Evolutionary conservation across 768 basidiomycete species (phyloP).

Genomic region (Leccinum boreale): DNA sequence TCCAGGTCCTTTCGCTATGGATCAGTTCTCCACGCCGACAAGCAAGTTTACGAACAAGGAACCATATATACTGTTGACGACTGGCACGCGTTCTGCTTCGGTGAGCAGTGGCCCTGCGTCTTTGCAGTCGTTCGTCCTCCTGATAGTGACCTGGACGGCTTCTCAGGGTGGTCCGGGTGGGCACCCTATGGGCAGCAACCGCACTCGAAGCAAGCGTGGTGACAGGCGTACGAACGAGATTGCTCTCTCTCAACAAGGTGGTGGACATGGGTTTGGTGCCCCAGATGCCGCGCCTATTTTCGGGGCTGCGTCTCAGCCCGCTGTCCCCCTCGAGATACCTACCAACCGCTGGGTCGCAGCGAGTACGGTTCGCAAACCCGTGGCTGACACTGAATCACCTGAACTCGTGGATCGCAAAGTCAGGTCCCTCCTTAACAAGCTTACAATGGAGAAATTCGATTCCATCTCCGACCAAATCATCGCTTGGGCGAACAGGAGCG

Average conservation of each 20-base stretch:
- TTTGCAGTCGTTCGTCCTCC: conserved; percentile 53
- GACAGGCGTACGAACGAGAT: conserved; percentile 34
- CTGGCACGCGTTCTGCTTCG: conserved; percentile 49
- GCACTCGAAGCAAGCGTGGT: too few species aligned
- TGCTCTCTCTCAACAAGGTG: conserved; percentile 33
- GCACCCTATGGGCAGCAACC: too few species aligned
- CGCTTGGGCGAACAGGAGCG: conserved; percentile 90
- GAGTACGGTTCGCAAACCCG: too few species aligned
- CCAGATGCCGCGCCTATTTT: conserved; percentile 28
- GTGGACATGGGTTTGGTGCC: conserved; percentile 55
- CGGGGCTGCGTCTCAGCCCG: conserved; percentile 52
- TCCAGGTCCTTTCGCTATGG: conserved; percentile 48
- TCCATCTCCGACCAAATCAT: conserved; percentile 95
- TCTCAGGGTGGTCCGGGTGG: too few species aligned
- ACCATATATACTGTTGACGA: conserved; percentile 43
- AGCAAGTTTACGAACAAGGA: conserved; percentile 68
- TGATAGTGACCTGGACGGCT: conserved; percentile 46
- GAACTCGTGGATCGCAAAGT: conserved; percentile 55
- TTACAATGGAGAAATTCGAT: conserved; percentile 96
- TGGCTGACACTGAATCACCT: too few species aligned
- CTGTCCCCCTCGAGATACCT: conserved; percentile 73
- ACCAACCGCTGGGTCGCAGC: conserved; percentile 46
- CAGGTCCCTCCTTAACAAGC: conserved; percentile 87
- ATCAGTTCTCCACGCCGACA: conserved; percentile 55
- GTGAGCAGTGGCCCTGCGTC: conserved; percentile 45